These are phyloP conservation scores for Isabelozyma pseudorhagii DNA, from an alignment of 805 yeast species.

Conservation along the genomic window DNA sequence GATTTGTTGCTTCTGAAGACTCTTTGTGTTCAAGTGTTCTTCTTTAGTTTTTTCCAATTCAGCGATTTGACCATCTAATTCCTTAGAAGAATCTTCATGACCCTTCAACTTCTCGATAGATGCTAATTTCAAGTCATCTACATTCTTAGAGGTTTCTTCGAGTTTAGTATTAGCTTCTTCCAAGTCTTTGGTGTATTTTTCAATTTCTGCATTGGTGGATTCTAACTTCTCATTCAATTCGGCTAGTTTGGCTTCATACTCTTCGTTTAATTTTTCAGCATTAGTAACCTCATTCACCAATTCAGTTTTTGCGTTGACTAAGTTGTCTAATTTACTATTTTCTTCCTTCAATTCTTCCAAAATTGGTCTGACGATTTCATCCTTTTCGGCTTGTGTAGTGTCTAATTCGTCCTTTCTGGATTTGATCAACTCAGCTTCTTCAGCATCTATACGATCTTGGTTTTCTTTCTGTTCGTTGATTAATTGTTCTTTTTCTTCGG, in stretches of 20 bases:
- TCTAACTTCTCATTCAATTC: slow-evolving; percentile 44
- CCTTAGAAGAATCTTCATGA: slow-evolving; percentile 24
- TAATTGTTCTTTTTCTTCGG: slow-evolving; percentile 37
- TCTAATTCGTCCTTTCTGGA: slow-evolving; percentile 46
- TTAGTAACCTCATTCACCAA: slow-evolving; percentile 41
- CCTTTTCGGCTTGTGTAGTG: slow-evolving; percentile 50
- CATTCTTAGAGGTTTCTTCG: slow-evolving; percentile 35
- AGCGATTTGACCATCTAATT: slow-evolving; percentile 41
- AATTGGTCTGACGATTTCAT: slow-evolving; percentile 52
- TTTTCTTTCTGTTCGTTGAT: slow-evolving; percentile 46
- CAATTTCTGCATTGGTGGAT: slow-evolving; percentile 36
- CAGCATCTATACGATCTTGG: slow-evolving; percentile 41
- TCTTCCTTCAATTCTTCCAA: slow-evolving; percentile 52
- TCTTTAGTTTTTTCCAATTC: slow-evolving; percentile 40
- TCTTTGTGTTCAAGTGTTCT: slow-evolving; percentile 34
- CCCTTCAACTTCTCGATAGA: slow-evolving; percentile 21
- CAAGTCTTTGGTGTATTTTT: slow-evolving; percentile 27
- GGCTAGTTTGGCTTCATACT: slow-evolving; percentile 41
- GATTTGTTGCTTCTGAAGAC: slow-evolving; percentile 31
- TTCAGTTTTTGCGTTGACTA: slow-evolving; percentile 48
- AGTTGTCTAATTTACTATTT: slow-evolving; percentile 45
- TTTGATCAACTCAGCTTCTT: slow-evolving; percentile 42
- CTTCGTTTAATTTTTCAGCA: slow-evolving; percentile 44
- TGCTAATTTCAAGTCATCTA: slow-evolving; percentile 29
- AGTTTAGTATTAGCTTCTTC: slow-evolving; percentile 33